Evolutionary conservation across 345 rosid species (phyloP), one percentile per base, ranked within the genome.

Genomic region (Boechera retrofracta): DNA sequence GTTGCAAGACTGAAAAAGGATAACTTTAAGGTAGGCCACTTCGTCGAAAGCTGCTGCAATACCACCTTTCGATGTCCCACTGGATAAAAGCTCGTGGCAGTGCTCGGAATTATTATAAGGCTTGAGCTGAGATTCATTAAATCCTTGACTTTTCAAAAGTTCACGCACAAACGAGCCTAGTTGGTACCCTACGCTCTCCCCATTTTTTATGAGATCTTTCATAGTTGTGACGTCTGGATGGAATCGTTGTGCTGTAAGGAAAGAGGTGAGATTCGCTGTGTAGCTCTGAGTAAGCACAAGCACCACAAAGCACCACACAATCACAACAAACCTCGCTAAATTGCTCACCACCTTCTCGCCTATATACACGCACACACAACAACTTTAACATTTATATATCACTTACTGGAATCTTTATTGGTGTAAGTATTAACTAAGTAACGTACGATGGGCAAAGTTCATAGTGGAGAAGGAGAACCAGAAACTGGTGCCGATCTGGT

Each of bases 281-380:
- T 85, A 83, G 32, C 82, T 83, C 3, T 81, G 78, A 51, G 55
- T 83, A n/a, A 85, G 32, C 35, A 85, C 61, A 10, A 83, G 64
- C 35, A 85, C 73, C 7, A 73, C 79, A 26, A 83, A 81, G 31
- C 74, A 31, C 69, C 80, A 85, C 8, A 83, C 61, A 0, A 64
- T 18, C 42, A 81, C 74, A 16, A 83, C 71, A 53, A 85, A 78
- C 53, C 66, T 80, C 10, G 83, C 56, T 36, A 75, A 80, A 38
- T 76, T 80, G 78, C 82, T 85, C 6, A 56, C 13, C 12, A 85
- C 32, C n/a, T 63, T 69, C 48, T 81, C 86, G 7, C 77, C 77
- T 72, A 35, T 47, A 58, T 21, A 48, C 28, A 60, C 44, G 6
- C 15, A 7, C 16, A 10, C 26, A 72, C 15, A 42, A 41, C 0